These are phyloP conservation scores for Trichoderma koningii DNA, from an alignment of 2,329 filamentous ascomycete species.

Conservation along the genomic window DNA sequence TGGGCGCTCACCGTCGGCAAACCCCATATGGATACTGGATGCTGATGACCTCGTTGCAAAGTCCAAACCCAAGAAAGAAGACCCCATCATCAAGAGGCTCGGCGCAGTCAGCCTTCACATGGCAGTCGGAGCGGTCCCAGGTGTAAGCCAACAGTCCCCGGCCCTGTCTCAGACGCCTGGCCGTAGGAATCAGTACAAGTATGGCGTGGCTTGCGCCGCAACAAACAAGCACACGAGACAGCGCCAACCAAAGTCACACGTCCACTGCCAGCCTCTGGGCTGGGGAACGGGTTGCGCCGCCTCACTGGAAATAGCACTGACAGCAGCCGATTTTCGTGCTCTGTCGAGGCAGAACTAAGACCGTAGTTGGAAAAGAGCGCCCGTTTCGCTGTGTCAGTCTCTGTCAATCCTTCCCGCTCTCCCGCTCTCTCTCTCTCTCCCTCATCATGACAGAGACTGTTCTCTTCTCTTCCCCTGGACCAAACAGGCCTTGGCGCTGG, in stretches of 20 bases:
- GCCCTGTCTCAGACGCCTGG: slow-evolving; percentile 15
- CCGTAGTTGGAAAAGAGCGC: background rate
- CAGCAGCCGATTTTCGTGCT: no score
- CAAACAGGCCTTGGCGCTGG: slow-evolving; percentile 15
- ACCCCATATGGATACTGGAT: slow-evolving; percentile 16
- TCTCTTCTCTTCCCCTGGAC: slow-evolving; percentile 12
- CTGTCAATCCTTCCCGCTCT: background rate
- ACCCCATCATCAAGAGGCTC: background rate
- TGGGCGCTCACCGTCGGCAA: slow-evolving; percentile 25
- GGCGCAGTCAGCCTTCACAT: slow-evolving; percentile 9
- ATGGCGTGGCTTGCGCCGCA: background rate
- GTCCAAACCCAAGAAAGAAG: background rate
- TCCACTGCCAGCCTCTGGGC: slow-evolving; percentile 11
- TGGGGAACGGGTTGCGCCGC: slow-evolving; percentile 12
- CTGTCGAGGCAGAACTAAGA: no score
- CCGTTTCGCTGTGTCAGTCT: background rate
- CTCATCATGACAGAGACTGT: slow-evolving; percentile 20
- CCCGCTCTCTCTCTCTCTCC: background rate
- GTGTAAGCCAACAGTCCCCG: slow-evolving; percentile 20
- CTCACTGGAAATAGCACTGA: slow-evolving; percentile 26
- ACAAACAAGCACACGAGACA: slow-evolving; percentile 13
- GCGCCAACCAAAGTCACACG: background rate
- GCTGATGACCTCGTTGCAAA: slow-evolving; percentile 3
- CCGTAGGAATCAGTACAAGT: slow-evolving; percentile 3
- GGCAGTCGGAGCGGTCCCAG: slow-evolving; percentile 1